phyloP scores from a whole-genome alignment of 202 grass and related monocot species.

The Cymbopogon flexuosus region DNA sequence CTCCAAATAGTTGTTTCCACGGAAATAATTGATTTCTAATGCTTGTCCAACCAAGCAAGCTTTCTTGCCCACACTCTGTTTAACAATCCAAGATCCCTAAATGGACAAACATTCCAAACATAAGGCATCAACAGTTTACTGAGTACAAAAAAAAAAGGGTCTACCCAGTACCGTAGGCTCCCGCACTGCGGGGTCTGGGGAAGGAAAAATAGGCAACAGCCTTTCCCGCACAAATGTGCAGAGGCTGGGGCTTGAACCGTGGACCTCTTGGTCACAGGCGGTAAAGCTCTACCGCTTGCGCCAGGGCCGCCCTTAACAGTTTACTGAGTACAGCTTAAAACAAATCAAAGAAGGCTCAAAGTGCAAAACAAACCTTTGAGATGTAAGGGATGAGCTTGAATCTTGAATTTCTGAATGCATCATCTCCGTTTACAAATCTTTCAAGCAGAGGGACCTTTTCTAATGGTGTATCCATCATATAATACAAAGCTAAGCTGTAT shows the following conservation, averaged over 20 bases:
- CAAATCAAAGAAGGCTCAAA: background rate
- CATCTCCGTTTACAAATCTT: conserved; percentile 82
- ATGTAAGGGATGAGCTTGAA: conserved; percentile 99
- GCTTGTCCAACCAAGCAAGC: conserved; percentile 93
- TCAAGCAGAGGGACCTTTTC: conserved; percentile 83
- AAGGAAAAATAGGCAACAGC: too few relatives aligned
- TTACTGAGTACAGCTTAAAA: conserved; percentile 25
- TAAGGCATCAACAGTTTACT: conserved; percentile 20
- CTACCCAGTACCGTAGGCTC: too few relatives aligned
- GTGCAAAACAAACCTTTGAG: conserved; percentile 61
- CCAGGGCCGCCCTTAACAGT: background rate
- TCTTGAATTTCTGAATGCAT: conserved; percentile 92
- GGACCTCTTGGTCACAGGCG: too few relatives aligned
- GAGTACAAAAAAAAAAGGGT: background rate
- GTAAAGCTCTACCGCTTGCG: too few relatives aligned
- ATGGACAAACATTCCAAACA: background rate
- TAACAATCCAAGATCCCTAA: conserved; percentile 98
- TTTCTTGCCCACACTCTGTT: conserved; percentile 98
- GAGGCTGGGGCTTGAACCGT: too few relatives aligned
- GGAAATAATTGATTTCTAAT: conserved; percentile 94
- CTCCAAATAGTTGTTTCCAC: conserved; percentile 91
- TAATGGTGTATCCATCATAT: conserved; percentile 83
- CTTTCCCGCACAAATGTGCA: too few relatives aligned
- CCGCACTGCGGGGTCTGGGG: too few relatives aligned
- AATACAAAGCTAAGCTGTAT: conserved; percentile 92